Evolutionary conservation across 768 basidiomycete species (phyloP).

Genomic region (Phaeotremella skinneri): DNA sequence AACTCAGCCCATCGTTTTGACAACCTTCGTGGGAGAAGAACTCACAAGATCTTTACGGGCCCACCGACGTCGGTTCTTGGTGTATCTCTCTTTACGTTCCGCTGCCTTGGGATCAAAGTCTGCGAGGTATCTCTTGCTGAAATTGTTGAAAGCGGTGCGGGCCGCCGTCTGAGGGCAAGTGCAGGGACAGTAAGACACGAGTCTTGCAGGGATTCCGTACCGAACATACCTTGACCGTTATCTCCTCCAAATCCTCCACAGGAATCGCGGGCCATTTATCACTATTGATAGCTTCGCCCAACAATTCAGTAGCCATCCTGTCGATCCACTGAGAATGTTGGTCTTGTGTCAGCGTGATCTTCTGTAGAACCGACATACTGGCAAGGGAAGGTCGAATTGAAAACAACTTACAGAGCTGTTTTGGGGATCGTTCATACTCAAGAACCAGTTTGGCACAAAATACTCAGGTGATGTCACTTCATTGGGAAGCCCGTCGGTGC

Average conservation of each 20-base stretch:
- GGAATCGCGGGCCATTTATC: not conserved
- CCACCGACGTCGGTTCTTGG: conserved; percentile 47
- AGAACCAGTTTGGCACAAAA: not conserved
- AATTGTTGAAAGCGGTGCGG: conserved; percentile 41
- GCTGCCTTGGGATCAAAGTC: conserved; percentile 38
- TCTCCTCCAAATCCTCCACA: not conserved
- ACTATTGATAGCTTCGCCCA: conserved; percentile 8
- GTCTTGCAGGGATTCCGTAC: not conserved
- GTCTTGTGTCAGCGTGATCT: not conserved
- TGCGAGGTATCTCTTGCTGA: conserved; percentile 32
- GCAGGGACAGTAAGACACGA: not conserved
- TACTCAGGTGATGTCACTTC: conserved; percentile 6
- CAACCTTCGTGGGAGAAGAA: not conserved
- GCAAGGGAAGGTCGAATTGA: not conserved
- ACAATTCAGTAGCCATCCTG: conserved; percentile 12
- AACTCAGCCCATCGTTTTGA: not conserved
- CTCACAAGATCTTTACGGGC: conserved; percentile 49
- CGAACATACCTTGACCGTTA: not conserved
- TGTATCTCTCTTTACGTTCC: conserved; percentile 34
- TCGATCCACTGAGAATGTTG: conserved; percentile 18
- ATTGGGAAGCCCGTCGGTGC: conserved; percentile 1
- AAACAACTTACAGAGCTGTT: not conserved
- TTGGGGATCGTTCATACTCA: not conserved
- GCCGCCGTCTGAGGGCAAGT: conserved; percentile 12
- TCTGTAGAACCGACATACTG: not conserved